Percentiles rank a stretch among this genome's conserved stretches.
Evolutionary conservation across 176 grass and related monocot species (phyloP).

Genomic region (Oryza glaberrima): DNA sequence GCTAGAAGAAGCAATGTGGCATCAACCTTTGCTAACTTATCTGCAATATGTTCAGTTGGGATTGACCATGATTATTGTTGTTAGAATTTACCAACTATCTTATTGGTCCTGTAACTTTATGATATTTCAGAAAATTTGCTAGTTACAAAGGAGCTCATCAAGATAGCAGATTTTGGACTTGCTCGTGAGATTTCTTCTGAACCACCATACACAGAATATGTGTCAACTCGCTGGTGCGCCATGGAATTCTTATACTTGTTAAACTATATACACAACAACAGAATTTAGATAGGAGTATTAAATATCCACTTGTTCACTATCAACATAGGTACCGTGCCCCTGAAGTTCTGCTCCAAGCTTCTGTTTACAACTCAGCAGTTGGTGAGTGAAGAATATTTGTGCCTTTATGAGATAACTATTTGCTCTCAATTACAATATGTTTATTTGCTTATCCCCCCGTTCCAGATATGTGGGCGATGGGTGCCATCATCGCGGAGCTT

Average conservation of each 20-base stretch:
- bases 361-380: constrained; percentile 91
- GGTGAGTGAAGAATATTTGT: constrained; percentile 65
- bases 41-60: constrained; percentile 11
- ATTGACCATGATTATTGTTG: background rate
- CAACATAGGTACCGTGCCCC: constrained; percentile 87
- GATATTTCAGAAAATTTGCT: constrained; percentile 89
- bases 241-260: constrained; percentile 21
- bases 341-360: constrained; percentile 92
- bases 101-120: constrained; percentile 26
- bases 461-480: constrained; percentile 99
- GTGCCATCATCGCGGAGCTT: constrained; percentile 96
- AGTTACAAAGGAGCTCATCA: constrained; percentile 82
- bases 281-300: background rate
- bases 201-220: constrained; percentile 98
- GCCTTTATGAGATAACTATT: constrained; percentile 19
- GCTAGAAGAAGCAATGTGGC: background rate
- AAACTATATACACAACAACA: background rate
- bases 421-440: constrained; percentile 9
- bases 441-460: constrained; percentile 22
- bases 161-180: constrained; percentile 98
- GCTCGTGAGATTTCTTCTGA: constrained; percentile 90
- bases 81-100: background rate
- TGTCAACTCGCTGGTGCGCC: constrained; percentile 91
- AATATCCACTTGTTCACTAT: constrained; percentile 26
- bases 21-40: background rate